Evolutionary conservation across 345 rosid species (phyloP).

Genomic region (Lepidium aucheri): DNA sequence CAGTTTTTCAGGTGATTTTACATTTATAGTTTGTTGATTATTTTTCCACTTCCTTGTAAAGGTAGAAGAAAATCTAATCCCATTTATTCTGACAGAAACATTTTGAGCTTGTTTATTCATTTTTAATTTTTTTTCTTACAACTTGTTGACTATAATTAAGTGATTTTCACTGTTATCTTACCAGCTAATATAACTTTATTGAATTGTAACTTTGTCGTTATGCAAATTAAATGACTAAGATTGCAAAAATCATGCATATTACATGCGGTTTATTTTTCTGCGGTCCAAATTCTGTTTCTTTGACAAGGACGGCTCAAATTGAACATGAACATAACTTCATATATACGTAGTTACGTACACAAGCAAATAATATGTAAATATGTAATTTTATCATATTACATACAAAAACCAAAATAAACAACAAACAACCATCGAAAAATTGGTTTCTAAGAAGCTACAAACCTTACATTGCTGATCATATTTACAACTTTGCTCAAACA

Average conservation of each 20-base stretch:
- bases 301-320: too few species aligned
- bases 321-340: not conserved
- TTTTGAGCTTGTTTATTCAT: not conserved
- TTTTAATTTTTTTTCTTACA: not conserved
- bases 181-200: too few species aligned
- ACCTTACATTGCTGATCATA: conserved; percentile 15
- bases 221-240: not conserved
- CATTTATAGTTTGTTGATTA: conserved; percentile 26
- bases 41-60: conserved; percentile 22
- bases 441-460: conserved; percentile 8
- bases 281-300: not conserved
- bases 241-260: not conserved
- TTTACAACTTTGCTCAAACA: conserved; percentile 10
- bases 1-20: conserved; percentile 21
- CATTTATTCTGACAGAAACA: conserved; percentile 21
- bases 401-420: not conserved
- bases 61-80: conserved; percentile 30
- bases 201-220: too few species aligned
- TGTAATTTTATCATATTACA: not conserved
- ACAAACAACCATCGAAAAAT: not conserved
- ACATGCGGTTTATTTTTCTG: not conserved
- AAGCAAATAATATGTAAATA: not conserved
- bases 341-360: not conserved
- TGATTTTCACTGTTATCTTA: too few species aligned
- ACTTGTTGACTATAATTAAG: too few species aligned